Evolutionary conservation across 2,329 filamentous ascomycete genomes (phyloP), one percentile per base, ranked within the genome.

Genomic region (Plectosphaerella plurivora): DNA sequence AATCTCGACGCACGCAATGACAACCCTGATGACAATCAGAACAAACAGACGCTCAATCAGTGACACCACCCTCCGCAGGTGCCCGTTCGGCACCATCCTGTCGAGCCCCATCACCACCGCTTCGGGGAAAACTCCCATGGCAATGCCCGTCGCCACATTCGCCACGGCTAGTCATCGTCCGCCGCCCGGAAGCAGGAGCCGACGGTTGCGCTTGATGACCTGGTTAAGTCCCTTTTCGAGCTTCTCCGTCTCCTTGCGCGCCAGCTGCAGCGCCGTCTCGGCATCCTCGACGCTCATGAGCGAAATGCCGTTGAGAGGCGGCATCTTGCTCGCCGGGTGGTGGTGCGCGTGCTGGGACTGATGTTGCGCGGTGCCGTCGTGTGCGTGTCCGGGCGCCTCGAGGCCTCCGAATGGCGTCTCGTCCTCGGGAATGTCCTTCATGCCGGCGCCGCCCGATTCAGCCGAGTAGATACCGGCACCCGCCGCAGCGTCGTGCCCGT

Each of bases 261-360:
- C 77, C 37, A 75, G 65, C 20, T 65, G 60, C 44, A 82, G 70
- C 45, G 79, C 79, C 52, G 69, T 71, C 68, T 88, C 85, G 2
- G 83, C 79, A 54, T 88, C 86, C 56, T 85, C 78, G 2, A 86
- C 74, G 47, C 73, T 82, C 74, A 87, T 79, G 8, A 83, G 68
- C 5, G 78, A 76, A 56, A 82, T 79, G 53, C 73, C 75, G 36
- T 69, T 71, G 49, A 75, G 71, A n/a, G 70, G 65, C 5, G 59
- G 54, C 4, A 57, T 49, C 39, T 58, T 59, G 18, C 47, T 50
- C 33, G 35, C 37, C 39, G 37, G 39, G 33, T 46, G 28, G 33
- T 47, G 39, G 46, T 54, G n/a, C 41, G 41, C n/a, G 10, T 12
- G n/a, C 41, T 44, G 37, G n/a, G n/a, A n/a, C 41, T 44, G 41